Conservation (phyloP, 2,329 filamentous ascomycete genomes). For the Calonectria montana region DNA sequence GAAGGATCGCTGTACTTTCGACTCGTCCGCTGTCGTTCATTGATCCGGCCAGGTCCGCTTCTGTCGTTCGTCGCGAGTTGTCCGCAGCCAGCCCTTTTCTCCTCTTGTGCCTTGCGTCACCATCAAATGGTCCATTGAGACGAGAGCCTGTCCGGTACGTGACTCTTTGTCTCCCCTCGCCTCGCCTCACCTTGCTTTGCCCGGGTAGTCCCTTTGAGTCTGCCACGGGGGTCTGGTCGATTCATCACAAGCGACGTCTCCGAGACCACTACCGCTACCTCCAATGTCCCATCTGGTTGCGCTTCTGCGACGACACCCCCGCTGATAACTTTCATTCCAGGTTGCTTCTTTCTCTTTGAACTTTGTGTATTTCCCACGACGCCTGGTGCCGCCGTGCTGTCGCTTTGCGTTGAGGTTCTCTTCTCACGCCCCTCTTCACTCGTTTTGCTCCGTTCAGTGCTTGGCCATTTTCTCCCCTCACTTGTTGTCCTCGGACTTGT, state of each 20-base stretch:
- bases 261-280: constrained; percentile 26
- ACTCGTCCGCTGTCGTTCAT: constrained; percentile 15
- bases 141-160: constrained; percentile 19
- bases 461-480: constrained; percentile 10
- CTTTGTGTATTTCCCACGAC: constrained; percentile 32
- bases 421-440: constrained; percentile 31
- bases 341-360: constrained; percentile 33
- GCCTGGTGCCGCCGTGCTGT: constrained; percentile 41
- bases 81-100: constrained; percentile 9
- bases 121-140: constrained; percentile 12
- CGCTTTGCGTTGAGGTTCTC: constrained; percentile 30
- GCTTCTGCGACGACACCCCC: constrained; percentile 34
- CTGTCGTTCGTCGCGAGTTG: constrained; percentile 37
- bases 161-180: constrained; percentile 19
- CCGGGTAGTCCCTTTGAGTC: constrained; percentile 10
- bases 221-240: constrained; percentile 7
- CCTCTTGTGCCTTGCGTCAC: constrained; percentile 10
- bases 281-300: constrained; percentile 26
- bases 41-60: constrained; percentile 29
- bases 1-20: constrained; percentile 24
- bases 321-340: constrained; percentile 26
- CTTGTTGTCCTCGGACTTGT: constrained; percentile 19
- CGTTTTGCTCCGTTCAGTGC: constrained; percentile 31
- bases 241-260: constrained; percentile 28
- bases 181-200: constrained; percentile 13